Evolutionary conservation across 1,284 basidiomycete genomes (phyloP).

Genomic region (Pseudozyma tsukubaensis): DNA sequence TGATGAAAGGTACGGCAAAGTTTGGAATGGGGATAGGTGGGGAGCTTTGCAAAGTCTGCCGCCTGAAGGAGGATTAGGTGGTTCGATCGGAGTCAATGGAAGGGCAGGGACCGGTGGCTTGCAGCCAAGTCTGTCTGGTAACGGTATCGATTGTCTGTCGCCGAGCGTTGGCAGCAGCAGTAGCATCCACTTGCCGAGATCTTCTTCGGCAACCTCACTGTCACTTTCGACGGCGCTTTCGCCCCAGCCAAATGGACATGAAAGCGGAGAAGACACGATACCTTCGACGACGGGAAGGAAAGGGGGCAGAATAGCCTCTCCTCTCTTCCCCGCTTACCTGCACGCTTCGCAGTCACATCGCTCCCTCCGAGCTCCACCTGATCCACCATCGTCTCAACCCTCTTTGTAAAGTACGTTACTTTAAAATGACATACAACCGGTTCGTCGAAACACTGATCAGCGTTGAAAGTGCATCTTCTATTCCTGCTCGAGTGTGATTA

Average conservation of each 20-base stretch:
- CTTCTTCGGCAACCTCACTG: too few species aligned
- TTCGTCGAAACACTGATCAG: too few species aligned
- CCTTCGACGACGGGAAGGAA: not conserved
- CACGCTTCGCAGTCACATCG: conserved; percentile 29
- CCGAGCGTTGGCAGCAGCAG: too few species aligned
- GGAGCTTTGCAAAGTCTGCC: not conserved
- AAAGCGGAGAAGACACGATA: not conserved
- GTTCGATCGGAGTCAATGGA: too few species aligned
- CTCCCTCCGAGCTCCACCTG: not conserved
- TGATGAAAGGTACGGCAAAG: conserved; percentile 7
- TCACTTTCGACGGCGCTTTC: too few species aligned
- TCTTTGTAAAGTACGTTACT: not conserved
- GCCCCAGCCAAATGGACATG: not conserved
- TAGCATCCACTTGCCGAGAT: too few species aligned
- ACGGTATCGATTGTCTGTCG: too few species aligned
- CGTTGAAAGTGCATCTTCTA: too few species aligned
- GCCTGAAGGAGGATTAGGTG: not conserved
- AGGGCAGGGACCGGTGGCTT: too few species aligned
- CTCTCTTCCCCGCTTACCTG: conserved; percentile 46
- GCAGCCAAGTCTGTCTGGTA: too few species aligned
- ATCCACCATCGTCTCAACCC: not conserved
- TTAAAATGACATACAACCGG: too few species aligned
- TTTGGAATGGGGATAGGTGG: conserved; percentile 3
- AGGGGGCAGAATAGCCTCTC: conserved; percentile 32
- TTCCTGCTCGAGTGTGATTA: too few species aligned